Evolutionary conservation across 2,329 filamentous ascomycete species (phyloP).

Genomic region (Blumeria hordei): DNA sequence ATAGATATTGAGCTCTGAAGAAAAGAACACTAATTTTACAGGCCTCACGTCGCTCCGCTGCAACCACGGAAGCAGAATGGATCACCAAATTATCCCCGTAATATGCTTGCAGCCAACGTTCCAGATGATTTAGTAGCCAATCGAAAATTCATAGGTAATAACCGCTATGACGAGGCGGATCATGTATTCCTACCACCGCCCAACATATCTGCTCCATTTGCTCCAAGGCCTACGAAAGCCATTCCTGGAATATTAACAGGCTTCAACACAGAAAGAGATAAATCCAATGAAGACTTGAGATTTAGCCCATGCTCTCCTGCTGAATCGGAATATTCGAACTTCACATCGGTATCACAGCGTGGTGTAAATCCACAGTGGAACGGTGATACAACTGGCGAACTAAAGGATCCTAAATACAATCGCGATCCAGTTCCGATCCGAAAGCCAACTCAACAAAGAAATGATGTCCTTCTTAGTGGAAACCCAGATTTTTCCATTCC

Average conservation of each 20-base stretch:
- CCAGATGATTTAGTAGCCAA: too few relatives aligned
- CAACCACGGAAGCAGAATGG: constrained; percentile 27
- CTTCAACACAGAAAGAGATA: constrained; percentile 13
- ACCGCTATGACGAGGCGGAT: too few relatives aligned
- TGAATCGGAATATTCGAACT: constrained; percentile 58
- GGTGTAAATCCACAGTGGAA: constrained; percentile 78
- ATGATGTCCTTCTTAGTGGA: constrained; percentile 49
- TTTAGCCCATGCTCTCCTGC: constrained; percentile 43
- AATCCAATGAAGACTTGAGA: constrained; percentile 38
- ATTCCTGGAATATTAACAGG: not conserved
- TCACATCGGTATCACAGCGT: constrained; percentile 75
- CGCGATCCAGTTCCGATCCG: constrained; percentile 7
- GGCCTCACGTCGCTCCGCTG: constrained; percentile 27
- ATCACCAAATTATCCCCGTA: constrained; percentile 12
- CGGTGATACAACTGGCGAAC: constrained; percentile 4
- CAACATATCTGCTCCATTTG: constrained; percentile 12
- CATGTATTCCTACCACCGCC: too few relatives aligned
- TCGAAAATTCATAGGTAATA: too few relatives aligned
- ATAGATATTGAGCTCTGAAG: too few relatives aligned
- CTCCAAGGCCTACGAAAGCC: constrained; percentile 7
- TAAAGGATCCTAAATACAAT: constrained; percentile 7
- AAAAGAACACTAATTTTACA: not conserved
- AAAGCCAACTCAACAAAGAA: constrained; percentile 21
- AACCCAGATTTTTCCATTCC: constrained; percentile 76
- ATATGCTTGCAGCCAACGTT: too few relatives aligned